These are phyloP conservation scores for Pseudogymnoascus sp. DNA, from an alignment of 2,329 filamentous ascomycete genomes.

Conservation along the genomic window DNA sequence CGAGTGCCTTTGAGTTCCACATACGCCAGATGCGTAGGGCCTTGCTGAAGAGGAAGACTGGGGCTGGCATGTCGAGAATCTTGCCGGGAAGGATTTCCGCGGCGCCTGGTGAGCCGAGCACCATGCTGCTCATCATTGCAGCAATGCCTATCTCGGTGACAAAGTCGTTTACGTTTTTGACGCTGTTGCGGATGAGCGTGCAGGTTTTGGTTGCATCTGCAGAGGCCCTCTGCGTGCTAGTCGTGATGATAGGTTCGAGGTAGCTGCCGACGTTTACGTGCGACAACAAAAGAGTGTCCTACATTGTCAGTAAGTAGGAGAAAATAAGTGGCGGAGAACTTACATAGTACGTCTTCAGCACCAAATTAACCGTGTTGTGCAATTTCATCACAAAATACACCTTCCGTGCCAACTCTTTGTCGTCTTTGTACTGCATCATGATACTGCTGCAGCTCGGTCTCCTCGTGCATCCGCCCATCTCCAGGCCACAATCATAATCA, in stretches of 20 bases:
- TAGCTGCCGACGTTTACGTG: background rate
- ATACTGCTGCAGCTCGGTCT: constrained; percentile 1
- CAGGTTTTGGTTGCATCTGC: background rate
- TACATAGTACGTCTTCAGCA: constrained; percentile 9
- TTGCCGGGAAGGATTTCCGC: background rate
- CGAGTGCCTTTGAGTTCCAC: background rate
- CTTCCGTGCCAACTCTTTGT: constrained; percentile 7
- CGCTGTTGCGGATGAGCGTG: background rate
- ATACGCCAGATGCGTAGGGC: background rate
- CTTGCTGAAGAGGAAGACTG: background rate
- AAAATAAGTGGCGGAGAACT: background rate
- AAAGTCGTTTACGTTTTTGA: background rate
- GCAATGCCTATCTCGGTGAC: background rate
- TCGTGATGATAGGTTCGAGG: background rate
- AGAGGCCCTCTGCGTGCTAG: background rate
- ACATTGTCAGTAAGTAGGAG: background rate
- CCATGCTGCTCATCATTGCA: background rate
- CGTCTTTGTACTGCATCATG: background rate
- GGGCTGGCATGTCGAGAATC: background rate
- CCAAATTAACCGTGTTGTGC: constrained; percentile 5
- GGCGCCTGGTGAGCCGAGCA: background rate
- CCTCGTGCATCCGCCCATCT: background rate
- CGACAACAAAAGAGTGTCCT: background rate
- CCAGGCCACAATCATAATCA: constrained; percentile 4
- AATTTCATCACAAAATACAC: constrained; percentile 9